Evolutionary conservation across 768 basidiomycete species (phyloP), one percentile per base, ranked within the genome.

Genomic region (Agrocybe pediades): DNA sequence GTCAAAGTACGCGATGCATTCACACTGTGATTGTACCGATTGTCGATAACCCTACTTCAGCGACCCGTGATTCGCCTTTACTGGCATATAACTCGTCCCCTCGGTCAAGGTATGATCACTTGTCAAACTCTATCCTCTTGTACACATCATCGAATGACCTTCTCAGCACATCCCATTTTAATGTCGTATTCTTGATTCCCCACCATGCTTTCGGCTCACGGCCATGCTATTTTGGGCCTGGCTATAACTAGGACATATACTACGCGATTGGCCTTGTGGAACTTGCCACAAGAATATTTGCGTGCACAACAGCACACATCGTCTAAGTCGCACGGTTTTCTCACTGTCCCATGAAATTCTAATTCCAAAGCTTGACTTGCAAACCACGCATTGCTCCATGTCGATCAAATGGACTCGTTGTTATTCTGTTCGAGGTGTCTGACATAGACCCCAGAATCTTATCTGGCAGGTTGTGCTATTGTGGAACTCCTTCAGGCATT

Each of bases 11-110:
- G 24, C 21, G 19, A n/a, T 39, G 44, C 27, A 46, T 58, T 58
- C 57, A 52, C 57, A 58, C 49, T 44, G 39, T 43, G 50, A 58
- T 55, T 49, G 39, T 40, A 17, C 48, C 27, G 48, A 41, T 49
- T 45, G 16, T 19, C 33, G 16, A 24, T 49, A 26, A 23, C 47
- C 26, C 23, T 30, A 44, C 39, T 46, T n/a, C 27, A 51, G 40
- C 24, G 19, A n/a, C 33, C 33, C 33, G 11, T 36, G 33, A 36
- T 36, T 15, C 29, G 29, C 33, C 13, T 36, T 11, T n/a, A 4
- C 33, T n/a, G n/a, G 13, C n/a, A 36, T 36, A 4, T 15, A 11
- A 15, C 33, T 36, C 33, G 33, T 13, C 33, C 33, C n/a, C n/a
- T n/a, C 33, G 33, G 4, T 4, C 33, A 36, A 36, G 33, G 11